Evolutionary conservation across 352 stramenopile species (phyloP).

Genomic region (Phytophthora ohioensis): DNA sequence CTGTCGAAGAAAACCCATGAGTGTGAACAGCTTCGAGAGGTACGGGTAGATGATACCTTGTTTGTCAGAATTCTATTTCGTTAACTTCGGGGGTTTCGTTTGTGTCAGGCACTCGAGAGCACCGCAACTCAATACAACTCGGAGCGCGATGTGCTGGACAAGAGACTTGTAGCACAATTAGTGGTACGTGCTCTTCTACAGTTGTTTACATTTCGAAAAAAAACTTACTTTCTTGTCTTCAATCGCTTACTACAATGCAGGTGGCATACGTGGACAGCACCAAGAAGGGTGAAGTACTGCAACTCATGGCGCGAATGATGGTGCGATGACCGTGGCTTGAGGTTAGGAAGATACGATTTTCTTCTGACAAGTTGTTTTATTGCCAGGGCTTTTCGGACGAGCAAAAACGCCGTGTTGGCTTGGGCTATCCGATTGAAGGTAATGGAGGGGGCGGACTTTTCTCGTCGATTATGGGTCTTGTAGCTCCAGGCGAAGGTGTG

Average conservation of each 20-base stretch:
- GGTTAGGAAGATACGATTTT: background rate
- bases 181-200: slow-evolving; percentile 44
- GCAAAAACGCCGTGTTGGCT: slow-evolving; percentile 68
- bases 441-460: slow-evolving; percentile 76
- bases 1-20: slow-evolving; percentile 71
- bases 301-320: slow-evolving; percentile 83
- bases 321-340: slow-evolving; percentile 25
- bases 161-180: slow-evolving; percentile 73
- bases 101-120: slow-evolving; percentile 63
- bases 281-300: slow-evolving; percentile 76
- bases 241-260: slow-evolving; percentile 21
- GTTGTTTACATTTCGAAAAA: background rate
- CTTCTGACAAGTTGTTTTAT: background rate
- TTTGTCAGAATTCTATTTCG: background rate
- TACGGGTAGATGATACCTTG: slow-evolving; percentile 13
- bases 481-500: slow-evolving; percentile 37
- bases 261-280: slow-evolving; percentile 77
- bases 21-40: slow-evolving; percentile 78
- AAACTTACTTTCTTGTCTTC: background rate
- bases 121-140: slow-evolving; percentile 61
- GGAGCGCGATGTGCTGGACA: slow-evolving; percentile 71
- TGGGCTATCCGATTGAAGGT: slow-evolving; percentile 58
- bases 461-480: slow-evolving; percentile 68
- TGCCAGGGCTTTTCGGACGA: slow-evolving; percentile 69
- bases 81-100: background rate